These are phyloP conservation scores for Bothriochloa decipiens DNA, from an alignment of 176 grass and related monocot species.

Conservation along the genomic window DNA sequence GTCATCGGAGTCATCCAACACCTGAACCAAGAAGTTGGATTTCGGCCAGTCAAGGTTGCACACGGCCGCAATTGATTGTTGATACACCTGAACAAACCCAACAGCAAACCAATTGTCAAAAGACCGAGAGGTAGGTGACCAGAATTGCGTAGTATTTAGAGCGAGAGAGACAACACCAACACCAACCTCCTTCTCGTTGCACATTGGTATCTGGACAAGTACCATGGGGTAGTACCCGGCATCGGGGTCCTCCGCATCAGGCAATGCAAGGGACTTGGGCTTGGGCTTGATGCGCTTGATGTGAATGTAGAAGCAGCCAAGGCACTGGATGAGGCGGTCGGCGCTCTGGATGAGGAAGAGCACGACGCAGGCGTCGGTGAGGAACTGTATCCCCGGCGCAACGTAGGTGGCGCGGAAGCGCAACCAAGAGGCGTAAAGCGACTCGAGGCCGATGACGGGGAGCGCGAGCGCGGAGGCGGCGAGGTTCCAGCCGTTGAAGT, in stretches of 20 bases:
- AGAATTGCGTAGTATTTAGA: conserved; percentile 14
- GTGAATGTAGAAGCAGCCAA: conserved; percentile 92
- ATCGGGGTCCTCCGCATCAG: conserved; percentile 66
- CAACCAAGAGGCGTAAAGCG: conserved; percentile 77
- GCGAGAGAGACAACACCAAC: conserved; percentile 28
- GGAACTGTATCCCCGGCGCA: conserved; percentile 85
- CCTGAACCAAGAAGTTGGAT: conserved; percentile 93
- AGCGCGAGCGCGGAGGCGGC: conserved; percentile 51
- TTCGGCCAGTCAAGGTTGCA: conserved; percentile 97
- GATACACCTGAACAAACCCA: conserved; percentile 77
- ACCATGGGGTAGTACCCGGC: conserved; percentile 84
- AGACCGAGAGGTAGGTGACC: conserved; percentile 16
- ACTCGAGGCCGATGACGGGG: conserved; percentile 62
- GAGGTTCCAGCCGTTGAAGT: conserved; percentile 78
- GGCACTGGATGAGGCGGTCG: conserved; percentile 87
- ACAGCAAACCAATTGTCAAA: conserved; percentile 37
- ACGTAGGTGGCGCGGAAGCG: conserved; percentile 77
- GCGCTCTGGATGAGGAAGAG: conserved; percentile 97
- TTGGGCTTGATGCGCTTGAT: conserved; percentile 80
- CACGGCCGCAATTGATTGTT: conserved; percentile 96
- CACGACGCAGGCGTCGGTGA: conserved; percentile 81
- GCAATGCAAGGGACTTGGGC: conserved; percentile 46
- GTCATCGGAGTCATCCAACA: conserved; percentile 95
- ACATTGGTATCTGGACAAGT: conserved; percentile 98
- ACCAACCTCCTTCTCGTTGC: conserved; percentile 95